These are phyloP conservation scores for Zasmidium angulare DNA, from an alignment of 2,329 filamentous ascomycete genomes.

Conservation along the genomic window DNA sequence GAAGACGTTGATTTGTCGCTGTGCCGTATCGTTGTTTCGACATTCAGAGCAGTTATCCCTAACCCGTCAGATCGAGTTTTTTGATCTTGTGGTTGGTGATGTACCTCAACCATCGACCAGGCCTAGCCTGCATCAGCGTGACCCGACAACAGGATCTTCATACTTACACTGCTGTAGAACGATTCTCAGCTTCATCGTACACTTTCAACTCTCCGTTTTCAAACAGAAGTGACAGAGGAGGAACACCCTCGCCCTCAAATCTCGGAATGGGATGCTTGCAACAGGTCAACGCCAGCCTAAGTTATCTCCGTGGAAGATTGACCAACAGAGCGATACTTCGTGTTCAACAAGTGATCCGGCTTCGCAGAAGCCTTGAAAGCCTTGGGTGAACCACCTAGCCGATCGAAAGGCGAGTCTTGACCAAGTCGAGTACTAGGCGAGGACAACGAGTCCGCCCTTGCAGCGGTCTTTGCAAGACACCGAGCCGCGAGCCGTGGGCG, in stretches of 20 bases:
- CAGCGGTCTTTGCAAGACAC: not conserved
- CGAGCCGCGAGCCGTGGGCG: not conserved
- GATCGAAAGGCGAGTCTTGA: constrained; percentile 20
- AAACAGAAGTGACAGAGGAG: constrained; percentile 11
- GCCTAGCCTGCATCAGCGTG: constrained; percentile 12
- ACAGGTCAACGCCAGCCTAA: not conserved
- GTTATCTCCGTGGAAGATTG: not conserved
- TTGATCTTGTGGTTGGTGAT: not conserved
- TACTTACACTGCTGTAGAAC: constrained; percentile 18
- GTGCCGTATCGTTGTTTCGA: constrained; percentile 31
- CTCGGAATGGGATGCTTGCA: constrained; percentile 20
- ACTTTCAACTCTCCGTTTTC: constrained; percentile 20
- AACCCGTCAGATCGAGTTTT: constrained; percentile 3
- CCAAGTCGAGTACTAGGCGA: constrained; percentile 2
- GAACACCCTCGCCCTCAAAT: constrained; percentile 12
- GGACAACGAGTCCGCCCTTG: not conserved
- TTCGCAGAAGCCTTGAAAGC: constrained; percentile 16
- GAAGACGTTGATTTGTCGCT: constrained; percentile 34
- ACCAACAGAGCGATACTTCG: constrained; percentile 13
- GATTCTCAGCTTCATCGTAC: constrained; percentile 16
- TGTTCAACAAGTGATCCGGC: constrained; percentile 17
- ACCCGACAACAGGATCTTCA: not conserved
- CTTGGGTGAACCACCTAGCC: constrained; percentile 12
- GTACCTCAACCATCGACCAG: constrained; percentile 24
- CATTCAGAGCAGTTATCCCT: constrained; percentile 32